Percentiles rank a stretch among this genome's conserved stretches.
Evolutionary conservation across 148 eudicot genomes (phyloP).

Genomic region (Linanthus parryae): DNA sequence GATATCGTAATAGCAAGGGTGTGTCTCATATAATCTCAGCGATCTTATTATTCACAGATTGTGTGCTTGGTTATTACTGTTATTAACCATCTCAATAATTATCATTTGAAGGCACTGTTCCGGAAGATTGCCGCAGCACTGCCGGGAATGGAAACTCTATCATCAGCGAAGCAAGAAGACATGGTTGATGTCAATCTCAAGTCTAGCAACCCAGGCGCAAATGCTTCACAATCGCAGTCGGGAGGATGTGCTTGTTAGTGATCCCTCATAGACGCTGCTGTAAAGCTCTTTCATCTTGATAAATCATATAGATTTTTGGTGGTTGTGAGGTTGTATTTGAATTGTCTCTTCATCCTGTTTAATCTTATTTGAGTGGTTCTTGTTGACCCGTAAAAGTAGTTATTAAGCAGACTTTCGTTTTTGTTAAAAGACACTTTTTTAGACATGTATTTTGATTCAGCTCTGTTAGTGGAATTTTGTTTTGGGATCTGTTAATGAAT

Average conservation of each 20-base stretch:
- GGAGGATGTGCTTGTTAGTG: constrained; percentile 45
- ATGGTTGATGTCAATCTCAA: constrained; percentile 55
- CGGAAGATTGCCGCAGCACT: constrained; percentile 53
- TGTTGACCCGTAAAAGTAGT: neutral
- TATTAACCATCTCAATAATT: no score
- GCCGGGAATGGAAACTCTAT: constrained; percentile 53
- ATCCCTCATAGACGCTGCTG: neutral
- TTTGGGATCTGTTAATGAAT: neutral
- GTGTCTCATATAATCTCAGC: no score
- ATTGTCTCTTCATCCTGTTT: neutral
- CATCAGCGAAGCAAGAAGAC: constrained; percentile 49
- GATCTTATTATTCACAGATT: no score
- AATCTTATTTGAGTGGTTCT: neutral
- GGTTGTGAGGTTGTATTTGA: neutral
- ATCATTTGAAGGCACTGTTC: constrained; percentile 37
- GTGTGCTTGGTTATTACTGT: no score
- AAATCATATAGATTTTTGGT: neutral
- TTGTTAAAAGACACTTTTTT: neutral
- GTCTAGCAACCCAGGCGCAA: constrained; percentile 32
- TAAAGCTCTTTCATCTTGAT: constrained; percentile 7
- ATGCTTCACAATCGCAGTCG: constrained; percentile 34
- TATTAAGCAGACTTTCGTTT: neutral
- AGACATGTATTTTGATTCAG: neutral
- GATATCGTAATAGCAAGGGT: no score
- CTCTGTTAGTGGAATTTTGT: neutral